phyloP scores from a whole-genome alignment of 345 rosid genomes.

The Citrus australasica region DNA sequence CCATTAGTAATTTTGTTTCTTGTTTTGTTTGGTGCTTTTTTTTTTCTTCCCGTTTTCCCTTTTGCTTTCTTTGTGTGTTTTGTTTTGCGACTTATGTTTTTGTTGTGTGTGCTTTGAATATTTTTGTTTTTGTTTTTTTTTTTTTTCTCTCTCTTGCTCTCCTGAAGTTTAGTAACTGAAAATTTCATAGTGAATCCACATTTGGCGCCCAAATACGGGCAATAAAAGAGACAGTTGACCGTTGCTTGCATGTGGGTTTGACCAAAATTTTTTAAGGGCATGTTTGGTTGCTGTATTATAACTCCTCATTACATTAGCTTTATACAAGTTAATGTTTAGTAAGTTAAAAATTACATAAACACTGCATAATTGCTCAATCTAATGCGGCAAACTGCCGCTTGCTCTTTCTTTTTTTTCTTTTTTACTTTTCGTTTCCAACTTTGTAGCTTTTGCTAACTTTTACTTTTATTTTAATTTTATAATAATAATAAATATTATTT shows the following conservation, averaged over 20 bases:
- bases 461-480: too few relatives aligned
- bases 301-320: too few relatives aligned
- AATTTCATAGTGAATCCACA: conserved; percentile 48
- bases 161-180: conserved; percentile 48
- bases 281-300: too few relatives aligned
- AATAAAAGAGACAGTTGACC: conserved; percentile 19
- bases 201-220: conserved; percentile 43
- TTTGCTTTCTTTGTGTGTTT: not conserved
- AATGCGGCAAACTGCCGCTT: too few relatives aligned
- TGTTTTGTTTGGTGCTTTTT: not conserved
- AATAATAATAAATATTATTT: too few relatives aligned
- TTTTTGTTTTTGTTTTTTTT: conserved; percentile 5
- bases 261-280: conserved; percentile 27
- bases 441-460: too few relatives aligned
- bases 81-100: not conserved
- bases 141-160: conserved; percentile 21
- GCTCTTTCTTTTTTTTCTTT: too few relatives aligned
- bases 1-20: conserved; percentile 31
- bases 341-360: too few relatives aligned
- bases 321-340: too few relatives aligned
- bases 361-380: too few relatives aligned
- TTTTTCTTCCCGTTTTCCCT: not conserved
- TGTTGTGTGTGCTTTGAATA: not conserved
- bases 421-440: too few relatives aligned
- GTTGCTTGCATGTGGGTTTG: conserved; percentile 34